A percentile compares a stretch with the other conserved stretches of the same genome.
These are phyloP conservation scores for Saccharum officinarum DNA, from an alignment of 176 grass and related monocot genomes.

Conservation along the genomic window DNA sequence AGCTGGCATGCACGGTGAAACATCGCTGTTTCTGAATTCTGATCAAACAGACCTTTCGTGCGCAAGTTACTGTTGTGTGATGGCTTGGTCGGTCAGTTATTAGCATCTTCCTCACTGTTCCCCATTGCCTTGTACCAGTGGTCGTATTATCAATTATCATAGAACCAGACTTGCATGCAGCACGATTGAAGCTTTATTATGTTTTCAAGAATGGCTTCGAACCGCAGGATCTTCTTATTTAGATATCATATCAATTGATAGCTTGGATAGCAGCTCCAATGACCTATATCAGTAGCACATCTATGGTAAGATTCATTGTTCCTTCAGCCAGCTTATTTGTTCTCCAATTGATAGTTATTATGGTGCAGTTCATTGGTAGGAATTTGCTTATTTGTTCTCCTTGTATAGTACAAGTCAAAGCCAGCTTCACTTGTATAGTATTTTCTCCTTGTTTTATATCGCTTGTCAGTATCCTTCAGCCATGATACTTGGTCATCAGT, in stretches of 20 bases:
- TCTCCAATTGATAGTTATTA: neutral
- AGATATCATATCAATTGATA: too few relatives aligned
- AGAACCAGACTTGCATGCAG: too few relatives aligned
- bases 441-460: neutral
- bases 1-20: neutral
- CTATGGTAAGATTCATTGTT: too few relatives aligned
- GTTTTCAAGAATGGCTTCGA: too few relatives aligned
- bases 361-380: neutral
- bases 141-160: too few relatives aligned
- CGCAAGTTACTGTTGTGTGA: neutral
- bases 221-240: too few relatives aligned
- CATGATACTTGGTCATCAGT: conserved; percentile 12
- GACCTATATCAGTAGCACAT: too few relatives aligned
- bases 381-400: conserved; percentile 26
- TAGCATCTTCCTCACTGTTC: neutral
- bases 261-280: too few relatives aligned
- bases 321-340: too few relatives aligned
- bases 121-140: neutral
- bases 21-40: neutral
- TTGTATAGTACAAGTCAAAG: neutral
- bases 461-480: neutral
- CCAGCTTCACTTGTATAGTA: conserved; percentile 12
- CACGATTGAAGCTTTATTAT: too few relatives aligned
- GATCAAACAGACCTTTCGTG: neutral
- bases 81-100: neutral